Percentiles rank a stretch among this genome's conserved stretches.
phyloP scores from a whole-genome alignment of 2,329 filamentous ascomycete genomes.

The Alternaria ventricosa region DNA sequence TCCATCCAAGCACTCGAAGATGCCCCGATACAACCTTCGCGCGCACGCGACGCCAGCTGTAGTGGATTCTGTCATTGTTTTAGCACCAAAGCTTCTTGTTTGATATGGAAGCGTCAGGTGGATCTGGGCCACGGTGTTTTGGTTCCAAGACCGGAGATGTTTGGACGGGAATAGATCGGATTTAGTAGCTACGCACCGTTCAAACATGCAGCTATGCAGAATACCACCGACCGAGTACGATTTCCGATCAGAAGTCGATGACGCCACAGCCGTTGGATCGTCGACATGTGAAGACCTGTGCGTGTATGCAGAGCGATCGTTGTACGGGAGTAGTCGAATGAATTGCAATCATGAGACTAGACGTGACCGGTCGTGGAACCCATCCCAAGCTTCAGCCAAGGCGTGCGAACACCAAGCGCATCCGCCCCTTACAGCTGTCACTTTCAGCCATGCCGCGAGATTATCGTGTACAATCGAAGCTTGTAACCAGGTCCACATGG shows the following conservation, averaged over 20 bases:
- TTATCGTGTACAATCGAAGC: constrained; percentile 10
- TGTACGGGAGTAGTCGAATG: not conserved
- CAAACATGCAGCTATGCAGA: constrained; percentile 8
- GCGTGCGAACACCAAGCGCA: constrained; percentile 3
- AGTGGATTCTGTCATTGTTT: constrained; percentile 18
- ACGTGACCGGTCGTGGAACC: not conserved
- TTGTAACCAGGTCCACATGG: constrained; percentile 5
- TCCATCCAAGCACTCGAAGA: too few relatives aligned
- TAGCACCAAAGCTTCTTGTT: constrained; percentile 15
- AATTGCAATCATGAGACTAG: not conserved
- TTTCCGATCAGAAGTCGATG: not conserved
- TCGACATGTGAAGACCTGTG: not conserved
- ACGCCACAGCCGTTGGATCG: not conserved
- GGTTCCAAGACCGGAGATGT: constrained; percentile 39
- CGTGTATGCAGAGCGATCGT: not conserved
- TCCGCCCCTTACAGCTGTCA: constrained; percentile 24
- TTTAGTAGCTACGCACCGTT: not conserved
- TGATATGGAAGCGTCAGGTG: constrained; percentile 10
- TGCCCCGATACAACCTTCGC: too few relatives aligned
- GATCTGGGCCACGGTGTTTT: constrained; percentile 18
- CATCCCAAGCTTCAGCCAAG: constrained; percentile 5
- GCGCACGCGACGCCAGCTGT: too few relatives aligned
- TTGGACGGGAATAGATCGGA: constrained; percentile 28
- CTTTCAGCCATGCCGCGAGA: constrained; percentile 13
- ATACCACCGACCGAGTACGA: not conserved